phyloP scores from a whole-genome alignment of 257 asterid species.

The Linderniella brevidens region DNA sequence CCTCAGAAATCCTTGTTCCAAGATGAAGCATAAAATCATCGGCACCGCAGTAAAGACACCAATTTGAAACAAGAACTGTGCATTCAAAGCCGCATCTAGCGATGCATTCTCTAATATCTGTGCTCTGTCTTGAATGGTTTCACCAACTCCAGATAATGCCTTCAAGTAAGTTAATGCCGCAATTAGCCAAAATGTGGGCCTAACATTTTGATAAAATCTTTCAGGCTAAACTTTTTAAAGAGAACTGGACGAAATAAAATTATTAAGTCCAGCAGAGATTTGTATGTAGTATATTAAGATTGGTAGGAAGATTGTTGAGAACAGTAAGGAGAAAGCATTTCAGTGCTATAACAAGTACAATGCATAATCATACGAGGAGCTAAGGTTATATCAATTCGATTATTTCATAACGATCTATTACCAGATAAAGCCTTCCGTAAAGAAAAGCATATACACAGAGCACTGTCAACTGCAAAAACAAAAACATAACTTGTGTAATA shows the following conservation, averaged over 20 bases:
- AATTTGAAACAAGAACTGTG: conserved; percentile 93
- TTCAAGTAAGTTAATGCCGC: conserved; percentile 15
- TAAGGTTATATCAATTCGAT: background rate
- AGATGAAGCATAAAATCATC: conserved; percentile 81
- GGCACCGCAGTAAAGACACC: conserved; percentile 90
- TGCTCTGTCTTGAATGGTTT: conserved; percentile 41
- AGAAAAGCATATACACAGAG: conserved; percentile 78
- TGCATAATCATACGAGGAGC: background rate
- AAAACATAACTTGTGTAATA: background rate
- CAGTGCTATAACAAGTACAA: background rate
- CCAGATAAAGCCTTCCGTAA: conserved; percentile 90
- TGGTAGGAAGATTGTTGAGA: no score
- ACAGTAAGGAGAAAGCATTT: no score
- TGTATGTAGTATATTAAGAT: no score
- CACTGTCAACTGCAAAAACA: conserved; percentile 75
- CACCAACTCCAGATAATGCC: conserved; percentile 98
- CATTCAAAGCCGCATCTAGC: conserved; percentile 72
- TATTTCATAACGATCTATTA: no score
- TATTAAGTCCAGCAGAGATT: no score
- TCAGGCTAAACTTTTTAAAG: background rate
- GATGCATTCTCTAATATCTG: conserved; percentile 40
- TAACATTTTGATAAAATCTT: no score
- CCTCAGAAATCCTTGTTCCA: conserved; percentile 89
- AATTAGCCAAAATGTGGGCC: conserved; percentile 1
- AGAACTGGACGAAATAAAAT: background rate